Evolutionary conservation across 2,329 filamentous ascomycete genomes (phyloP), one percentile per base, ranked within the genome.

Genomic region (Diatrype stigma): DNA sequence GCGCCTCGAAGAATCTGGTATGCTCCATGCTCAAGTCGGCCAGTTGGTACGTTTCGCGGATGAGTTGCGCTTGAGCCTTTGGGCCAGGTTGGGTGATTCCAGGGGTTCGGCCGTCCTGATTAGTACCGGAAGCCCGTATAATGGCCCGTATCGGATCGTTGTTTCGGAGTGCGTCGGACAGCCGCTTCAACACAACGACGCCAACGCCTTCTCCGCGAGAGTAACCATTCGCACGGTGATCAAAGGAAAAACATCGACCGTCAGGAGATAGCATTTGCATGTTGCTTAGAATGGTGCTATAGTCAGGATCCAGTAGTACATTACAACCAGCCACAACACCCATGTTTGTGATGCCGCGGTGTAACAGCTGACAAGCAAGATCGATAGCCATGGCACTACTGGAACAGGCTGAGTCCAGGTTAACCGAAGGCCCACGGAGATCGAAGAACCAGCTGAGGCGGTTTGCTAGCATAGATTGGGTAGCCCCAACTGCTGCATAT

Each of bases 121-220:
- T 75, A 12, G 67, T 53, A 1, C 58, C 64, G 0, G 65, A 71
- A 3, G 66, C 66, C 0, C 70, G 63, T 34, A 78, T 70, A 11
- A 75, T 57, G 12, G 68, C 67, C 12, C 65, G 60, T 26, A 75
- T 71, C 0, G 58, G 59, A 32, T 67, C 58, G 0, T 72, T 71
- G 44, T 75, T 74, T 3, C 60, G 56, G 1, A 79, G 51, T 1
- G 78, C 78, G 42, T 72, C 68, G 17, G 67, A 63, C 1, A 67
- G 48, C 10, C 56, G 64, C 60, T 80, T 80, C 0, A 80, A 52
- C 1, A 78, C 51, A 1, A 80, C 34, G 1, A 70, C 65, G 0
- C 62, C 71, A 1, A 73, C 59, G 2, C 76, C 78, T 52, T 81
- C 78, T 1, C 75, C 77, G 11, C 76, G 66, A 0, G 66, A 73